Evolutionary conservation across 441 rosid species (phyloP).

Genomic region (Jatropha podagrica): DNA sequence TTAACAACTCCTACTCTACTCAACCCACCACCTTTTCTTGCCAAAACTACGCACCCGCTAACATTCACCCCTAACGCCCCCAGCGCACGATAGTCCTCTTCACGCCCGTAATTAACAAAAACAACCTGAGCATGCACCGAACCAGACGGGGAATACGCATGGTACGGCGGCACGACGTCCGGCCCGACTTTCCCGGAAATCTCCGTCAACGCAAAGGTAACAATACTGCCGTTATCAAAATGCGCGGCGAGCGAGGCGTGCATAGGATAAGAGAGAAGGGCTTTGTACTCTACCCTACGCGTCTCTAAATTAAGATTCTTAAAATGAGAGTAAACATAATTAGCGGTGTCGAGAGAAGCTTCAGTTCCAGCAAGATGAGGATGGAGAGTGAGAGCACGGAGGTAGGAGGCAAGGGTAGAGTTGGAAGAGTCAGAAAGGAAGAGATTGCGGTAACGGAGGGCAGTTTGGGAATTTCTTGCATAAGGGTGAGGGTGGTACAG

Average conservation of each 20-base stretch:
- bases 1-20: conserved; percentile 68
- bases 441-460: conserved; percentile 40
- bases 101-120: conserved; percentile 73
- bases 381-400: conserved; percentile 70
- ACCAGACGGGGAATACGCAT: conserved; percentile 93
- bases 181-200: conserved; percentile 8
- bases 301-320: conserved; percentile 51
- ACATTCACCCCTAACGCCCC: conserved; percentile 56
- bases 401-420: conserved; percentile 77
- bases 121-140: conserved; percentile 54
- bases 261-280: conserved; percentile 74
- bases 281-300: conserved; percentile 45
- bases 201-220: conserved; percentile 46
- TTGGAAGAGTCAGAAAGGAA: conserved; percentile 80
- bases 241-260: conserved; percentile 50
- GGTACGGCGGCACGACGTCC: conserved; percentile 67
- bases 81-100: conserved; percentile 68
- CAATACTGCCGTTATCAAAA: conserved; percentile 50
- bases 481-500: conserved; percentile 42
- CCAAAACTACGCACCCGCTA: conserved; percentile 64
- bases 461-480: conserved; percentile 28
- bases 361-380: conserved; percentile 92
- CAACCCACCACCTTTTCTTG: conserved; percentile 56
- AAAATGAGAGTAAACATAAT: conserved; percentile 64
- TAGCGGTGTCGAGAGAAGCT: conserved; percentile 48